Evolutionary conservation across 139 green algal genomes (phyloP).

Genomic region (Mesotaenium endlicherianum): DNA sequence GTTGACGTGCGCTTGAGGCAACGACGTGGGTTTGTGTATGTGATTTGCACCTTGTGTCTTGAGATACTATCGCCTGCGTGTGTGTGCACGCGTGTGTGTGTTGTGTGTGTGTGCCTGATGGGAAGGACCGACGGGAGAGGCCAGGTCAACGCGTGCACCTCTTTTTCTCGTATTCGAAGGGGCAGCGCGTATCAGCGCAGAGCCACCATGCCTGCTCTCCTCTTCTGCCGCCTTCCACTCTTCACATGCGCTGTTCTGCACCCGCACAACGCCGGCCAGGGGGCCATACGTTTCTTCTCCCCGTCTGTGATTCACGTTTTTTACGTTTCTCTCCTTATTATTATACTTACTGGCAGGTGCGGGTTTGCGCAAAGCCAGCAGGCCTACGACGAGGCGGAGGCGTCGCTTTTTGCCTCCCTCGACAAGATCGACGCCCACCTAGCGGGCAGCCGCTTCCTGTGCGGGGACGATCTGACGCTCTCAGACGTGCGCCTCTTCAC

Average conservation of each 20-base stretch:
- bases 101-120: no score
- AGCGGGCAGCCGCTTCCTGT: constrained; percentile 72
- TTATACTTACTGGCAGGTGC: constrained; percentile 63
- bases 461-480: constrained; percentile 79
- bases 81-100: no score
- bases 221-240: background rate
- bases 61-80: no score
- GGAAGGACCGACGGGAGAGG: no score
- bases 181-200: background rate
- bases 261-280: no score
- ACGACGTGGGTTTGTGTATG: no score
- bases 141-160: no score
- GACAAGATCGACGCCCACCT: constrained; percentile 47
- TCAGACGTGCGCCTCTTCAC: constrained; percentile 90
- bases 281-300: no score
- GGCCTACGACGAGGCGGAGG: constrained; percentile 34
- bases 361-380: constrained; percentile 69
- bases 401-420: constrained; percentile 43
- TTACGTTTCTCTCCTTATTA: no score
- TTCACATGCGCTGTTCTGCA: background rate
- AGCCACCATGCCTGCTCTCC: background rate
- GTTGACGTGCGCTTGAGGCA: no score
- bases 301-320: background rate
- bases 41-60: no score
- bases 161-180: background rate